Percentiles rank a stretch among this genome's conserved stretches.
These are phyloP conservation scores for Stephania cephalantha DNA, from an alignment of 164 flowering plant species.

Conservation along the genomic window DNA sequence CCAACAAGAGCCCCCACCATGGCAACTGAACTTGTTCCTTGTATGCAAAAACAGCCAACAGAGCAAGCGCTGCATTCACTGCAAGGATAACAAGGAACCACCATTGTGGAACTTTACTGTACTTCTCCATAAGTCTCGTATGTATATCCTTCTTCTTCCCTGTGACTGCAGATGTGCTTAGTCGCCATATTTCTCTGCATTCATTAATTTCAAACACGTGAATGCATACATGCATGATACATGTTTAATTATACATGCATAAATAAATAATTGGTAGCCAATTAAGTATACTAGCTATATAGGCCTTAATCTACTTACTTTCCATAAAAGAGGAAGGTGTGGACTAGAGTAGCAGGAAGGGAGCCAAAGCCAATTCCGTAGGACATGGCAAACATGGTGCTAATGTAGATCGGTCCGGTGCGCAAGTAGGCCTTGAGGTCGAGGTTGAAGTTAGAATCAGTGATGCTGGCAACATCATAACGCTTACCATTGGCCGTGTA, in stretches of 20 bases:
- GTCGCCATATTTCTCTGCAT: conserved; percentile 20
- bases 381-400: conserved; percentile 51
- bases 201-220: neutral
- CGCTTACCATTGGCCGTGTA: conserved; percentile 43
- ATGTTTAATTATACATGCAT: too few species aligned
- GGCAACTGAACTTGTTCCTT: conserved; percentile 38
- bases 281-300: too few species aligned
- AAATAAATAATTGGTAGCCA: too few species aligned
- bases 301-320: conserved; percentile 28
- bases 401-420: conserved; percentile 49
- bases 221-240: neutral
- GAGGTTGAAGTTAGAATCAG: conserved; percentile 43
- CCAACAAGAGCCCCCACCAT: conserved; percentile 41
- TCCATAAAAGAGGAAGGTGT: conserved; percentile 48
- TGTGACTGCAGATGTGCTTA: conserved; percentile 21
- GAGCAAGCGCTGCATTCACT: conserved; percentile 15
- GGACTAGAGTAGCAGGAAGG: conserved; percentile 28
- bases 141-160: conserved; percentile 35
- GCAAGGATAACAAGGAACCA: conserved; percentile 29
- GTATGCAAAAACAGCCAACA: conserved; percentile 20
- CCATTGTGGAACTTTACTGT: conserved; percentile 42
- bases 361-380: conserved; percentile 64
- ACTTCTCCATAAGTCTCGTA: conserved; percentile 38
- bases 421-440: conserved; percentile 36
- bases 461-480: conserved; percentile 43